Evolutionary conservation across 257 asterid genomes (phyloP).

Genomic region (Ocimum tenuiflorum): DNA sequence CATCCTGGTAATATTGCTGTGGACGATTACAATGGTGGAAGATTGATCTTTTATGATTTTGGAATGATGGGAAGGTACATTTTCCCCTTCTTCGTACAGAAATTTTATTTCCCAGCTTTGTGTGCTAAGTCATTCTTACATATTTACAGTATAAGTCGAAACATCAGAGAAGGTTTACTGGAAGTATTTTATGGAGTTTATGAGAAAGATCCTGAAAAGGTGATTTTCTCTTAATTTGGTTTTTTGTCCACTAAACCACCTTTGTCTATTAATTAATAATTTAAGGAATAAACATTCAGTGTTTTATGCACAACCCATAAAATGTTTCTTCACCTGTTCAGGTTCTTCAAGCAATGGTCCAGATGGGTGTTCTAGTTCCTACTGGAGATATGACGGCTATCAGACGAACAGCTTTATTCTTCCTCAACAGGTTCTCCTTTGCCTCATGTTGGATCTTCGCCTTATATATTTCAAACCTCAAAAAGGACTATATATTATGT

Average conservation of each 20-base stretch:
- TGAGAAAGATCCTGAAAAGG: conserved; percentile 87
- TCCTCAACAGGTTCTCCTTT: conserved; percentile 64
- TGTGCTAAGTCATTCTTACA: neutral
- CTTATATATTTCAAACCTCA: neutral
- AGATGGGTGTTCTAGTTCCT: conserved; percentile 90
- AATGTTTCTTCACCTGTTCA: conserved; percentile 24
- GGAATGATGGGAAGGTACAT: conserved; percentile 92
- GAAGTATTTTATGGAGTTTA: conserved; percentile 89
- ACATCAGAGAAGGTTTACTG: conserved; percentile 79
- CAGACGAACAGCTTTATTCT: conserved; percentile 82
- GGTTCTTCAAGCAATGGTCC: conserved; percentile 86
- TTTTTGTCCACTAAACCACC: neutral
- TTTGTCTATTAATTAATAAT: neutral
- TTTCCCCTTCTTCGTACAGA: neutral
- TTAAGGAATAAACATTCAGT: too few relatives aligned
- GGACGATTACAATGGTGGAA: conserved; percentile 81
- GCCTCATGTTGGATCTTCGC: neutral
- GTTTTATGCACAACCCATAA: too few relatives aligned
- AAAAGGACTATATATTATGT: too few relatives aligned
- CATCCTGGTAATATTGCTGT: conserved; percentile 93
- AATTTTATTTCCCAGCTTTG: neutral
- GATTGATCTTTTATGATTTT: conserved; percentile 74
- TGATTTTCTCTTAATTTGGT: conserved; percentile 18
- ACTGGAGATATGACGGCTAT: conserved; percentile 94
- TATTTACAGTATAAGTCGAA: conserved; percentile 69